Evolutionary conservation across 441 rosid species (phyloP), one percentile per base, ranked within the genome.

Genomic region (Populus hybrid): DNA sequence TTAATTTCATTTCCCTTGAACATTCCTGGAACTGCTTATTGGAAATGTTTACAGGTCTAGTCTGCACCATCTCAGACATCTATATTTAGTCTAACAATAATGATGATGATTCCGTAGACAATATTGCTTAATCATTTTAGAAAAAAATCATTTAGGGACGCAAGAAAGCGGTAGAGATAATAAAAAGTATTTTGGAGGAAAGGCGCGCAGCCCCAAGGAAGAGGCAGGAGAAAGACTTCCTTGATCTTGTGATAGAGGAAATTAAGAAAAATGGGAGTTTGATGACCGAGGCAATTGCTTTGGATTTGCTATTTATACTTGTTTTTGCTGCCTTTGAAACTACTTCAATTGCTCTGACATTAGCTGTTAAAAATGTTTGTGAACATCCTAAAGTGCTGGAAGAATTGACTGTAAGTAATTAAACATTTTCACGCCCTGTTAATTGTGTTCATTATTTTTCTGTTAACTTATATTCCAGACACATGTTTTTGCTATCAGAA

Each of bases 291-390:
- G 76, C 75, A 36, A 76, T 59, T 0, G 88, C 85, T n/a, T 64
- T 83, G 10, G 85, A 87, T 76, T 80, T 83, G 40, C 67, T 85
- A 66, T 83, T 83, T 65, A 79, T 76, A 36, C 81, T 87, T 66
- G 77, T 79, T n/a, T 87, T 85, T 74, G 88, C 86, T 6, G 76
- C 85, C 36, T 87, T 78, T 67, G 89, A 87, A 78, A 76, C 86
- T 59, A 67, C 85, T 30, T 83, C 88, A 12, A 75, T 79, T 1
- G 83, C 83, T 42, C 38, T 82, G 20, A 71, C 83, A 4, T 53
- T 83, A 69, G 83, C 85, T 7, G 71, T 82, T 7, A 72, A 87
- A 79, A 67, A 76, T 40, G 75, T 83, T 23, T 23, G 57, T 0
- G 83, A 79, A 3, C 67, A 80, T 73, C 88, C 88, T 5, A 23